Evolutionary conservation across 352 stramenopile species (phyloP), one percentile per base, ranked within the genome.

Genomic region (Phytopythium sindhum): DNA sequence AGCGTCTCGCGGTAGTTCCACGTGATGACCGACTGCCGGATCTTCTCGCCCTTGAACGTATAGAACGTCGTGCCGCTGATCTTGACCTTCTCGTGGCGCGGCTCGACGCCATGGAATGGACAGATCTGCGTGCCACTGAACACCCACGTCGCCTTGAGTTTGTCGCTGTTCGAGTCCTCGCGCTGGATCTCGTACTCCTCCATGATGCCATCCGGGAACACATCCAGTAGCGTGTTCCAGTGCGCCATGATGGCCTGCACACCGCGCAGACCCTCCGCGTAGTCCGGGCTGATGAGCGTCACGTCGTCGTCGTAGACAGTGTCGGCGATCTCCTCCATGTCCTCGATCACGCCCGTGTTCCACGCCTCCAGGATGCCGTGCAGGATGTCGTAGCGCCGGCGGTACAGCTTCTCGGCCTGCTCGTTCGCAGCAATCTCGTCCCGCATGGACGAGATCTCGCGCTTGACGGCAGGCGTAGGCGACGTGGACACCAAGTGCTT

Each of bases 71-170:
- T 86, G 56, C 84, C 84, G 29, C 75, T 84, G 67, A 92, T 90
- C 69, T 79, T 88, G 12, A 92, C 77, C 63, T 92, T 92, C 66
- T 90, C 79, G 62, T 90, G 78, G 14, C 81, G 84, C 42, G 84
- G 84, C 59, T 88, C 68, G 11, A 92, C 72, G 28, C 84, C 84
- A 39, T 88, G 81, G 64, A 92, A 85, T 39, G 81, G 81, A 63
- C 74, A 89, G 64, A 90, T 90, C 60, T 92, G 84, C 41, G 84
- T 92, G 62, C 84, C 84, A 42, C 84, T 89, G 57, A 92, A 92
- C 8, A 80, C 77, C 84, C 84, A 92, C 41, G 81, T 81, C 28
- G 83, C 84, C 29, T 80, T 84, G 72, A 92, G 83, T 66, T 80
- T 84, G 42, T 90, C 76, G n/a, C 69, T 76, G 51, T 71, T 70